Evolutionary conservation across 371 early-diverging fungal species (phyloP).

Genomic region (Actinomortierella ambigua): DNA sequence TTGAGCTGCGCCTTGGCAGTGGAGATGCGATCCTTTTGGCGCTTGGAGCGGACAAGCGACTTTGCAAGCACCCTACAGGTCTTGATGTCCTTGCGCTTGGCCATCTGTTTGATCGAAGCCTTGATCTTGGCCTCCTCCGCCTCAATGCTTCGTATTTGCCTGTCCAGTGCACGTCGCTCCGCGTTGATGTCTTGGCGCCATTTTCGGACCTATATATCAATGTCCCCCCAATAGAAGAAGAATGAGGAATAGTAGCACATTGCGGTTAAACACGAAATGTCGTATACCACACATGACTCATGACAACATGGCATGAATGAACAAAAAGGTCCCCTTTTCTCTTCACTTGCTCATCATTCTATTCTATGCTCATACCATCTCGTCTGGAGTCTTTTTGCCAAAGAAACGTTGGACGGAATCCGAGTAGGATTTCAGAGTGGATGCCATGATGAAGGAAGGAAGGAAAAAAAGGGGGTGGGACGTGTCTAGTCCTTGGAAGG

Average conservation of each 20-base stretch:
- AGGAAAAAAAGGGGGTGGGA: too few relatives aligned
- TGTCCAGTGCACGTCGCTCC: conserved; percentile 90
- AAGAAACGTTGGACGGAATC: conserved; percentile 61
- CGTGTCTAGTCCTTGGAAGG: too few relatives aligned
- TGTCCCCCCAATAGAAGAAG: background rate
- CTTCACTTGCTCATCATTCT: background rate
- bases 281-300: background rate
- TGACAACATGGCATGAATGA: background rate
- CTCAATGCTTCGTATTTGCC: conserved; percentile 82
- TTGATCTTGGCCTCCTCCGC: conserved; percentile 86
- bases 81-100: conserved; percentile 82
- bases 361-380: conserved; percentile 50
- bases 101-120: conserved; percentile 79
- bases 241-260: background rate
- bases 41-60: conserved; percentile 81
- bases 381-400: conserved; percentile 69
- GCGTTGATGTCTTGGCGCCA: conserved; percentile 86
- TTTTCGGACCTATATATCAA: conserved; percentile 75
- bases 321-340: background rate
- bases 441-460: conserved; percentile 44
- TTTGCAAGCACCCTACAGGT: conserved; percentile 84
- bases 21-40: conserved; percentile 80
- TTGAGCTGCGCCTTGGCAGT: conserved; percentile 94
- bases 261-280: background rate
- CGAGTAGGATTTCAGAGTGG: conserved; percentile 30